These are phyloP conservation scores for Coniochaeta prunicola DNA, from an alignment of 2,329 filamentous ascomycete species.

Conservation along the genomic window DNA sequence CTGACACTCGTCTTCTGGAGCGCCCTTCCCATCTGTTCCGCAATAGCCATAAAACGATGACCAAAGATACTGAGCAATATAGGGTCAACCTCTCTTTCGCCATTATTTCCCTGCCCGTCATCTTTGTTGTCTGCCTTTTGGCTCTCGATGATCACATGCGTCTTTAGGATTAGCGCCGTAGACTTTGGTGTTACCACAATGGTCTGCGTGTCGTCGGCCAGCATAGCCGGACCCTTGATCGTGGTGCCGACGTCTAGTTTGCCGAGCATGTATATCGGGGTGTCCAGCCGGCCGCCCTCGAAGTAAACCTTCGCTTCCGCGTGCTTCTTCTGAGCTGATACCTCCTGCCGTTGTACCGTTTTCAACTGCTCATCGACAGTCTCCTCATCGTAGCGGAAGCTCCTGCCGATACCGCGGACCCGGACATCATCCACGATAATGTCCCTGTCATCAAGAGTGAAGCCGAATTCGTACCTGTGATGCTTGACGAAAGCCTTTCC, in stretches of 20 bases:
- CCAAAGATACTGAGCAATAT: conserved; percentile 74
- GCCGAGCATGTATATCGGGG: conserved; percentile 76
- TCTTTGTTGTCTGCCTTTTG: conserved; percentile 33
- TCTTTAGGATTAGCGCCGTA: conserved; percentile 70
- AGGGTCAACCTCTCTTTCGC: conserved; percentile 54
- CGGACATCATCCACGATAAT: conserved; percentile 88
- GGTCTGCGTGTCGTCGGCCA: conserved; percentile 84
- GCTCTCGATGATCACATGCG: conserved; percentile 84
- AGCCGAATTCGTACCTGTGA: conserved; percentile 89
- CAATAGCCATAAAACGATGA: conserved; percentile 79
- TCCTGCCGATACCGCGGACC: conserved; percentile 82
- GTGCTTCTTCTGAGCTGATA: conserved; percentile 53
- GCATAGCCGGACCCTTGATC: conserved; percentile 73
- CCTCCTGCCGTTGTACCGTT: conserved; percentile 53
- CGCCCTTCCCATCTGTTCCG: conserved; percentile 75
- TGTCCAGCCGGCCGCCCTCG: conserved; percentile 69
- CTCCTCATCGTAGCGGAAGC: conserved; percentile 70
- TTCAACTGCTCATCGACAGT: conserved; percentile 80
- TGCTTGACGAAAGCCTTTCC: conserved; percentile 78
- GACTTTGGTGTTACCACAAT: conserved; percentile 81
- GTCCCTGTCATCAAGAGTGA: conserved; percentile 75
- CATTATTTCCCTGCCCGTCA: conserved; percentile 18
- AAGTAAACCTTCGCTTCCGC: conserved; percentile 72
- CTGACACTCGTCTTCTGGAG: conserved; percentile 75
- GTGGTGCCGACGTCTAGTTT: conserved; percentile 65